Base-by-base conservation (phyloP, 2,329 filamentous ascomycete species). In the Salinomyces thailandicus region DNA sequence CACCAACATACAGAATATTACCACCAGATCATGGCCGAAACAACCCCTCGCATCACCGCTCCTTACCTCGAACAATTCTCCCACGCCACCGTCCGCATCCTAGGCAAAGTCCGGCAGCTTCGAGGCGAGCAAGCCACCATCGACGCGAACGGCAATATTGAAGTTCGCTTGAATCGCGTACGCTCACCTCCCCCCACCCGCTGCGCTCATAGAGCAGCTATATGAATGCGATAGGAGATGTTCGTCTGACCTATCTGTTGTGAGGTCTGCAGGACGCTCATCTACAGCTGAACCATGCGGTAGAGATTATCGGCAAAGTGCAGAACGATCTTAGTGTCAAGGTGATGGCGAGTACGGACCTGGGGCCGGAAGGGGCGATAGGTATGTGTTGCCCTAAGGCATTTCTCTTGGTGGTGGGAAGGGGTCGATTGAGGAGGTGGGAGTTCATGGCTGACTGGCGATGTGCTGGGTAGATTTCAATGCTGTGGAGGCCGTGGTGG, bases 71-170 rank as follows among this genome's bases (percentile, higher is more conserved):
- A 85, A 57, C 71, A 71, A 54, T 93, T 87, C 64, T 61, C 64
- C 33, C 62, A 73, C 55, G 66, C 75, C 47, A 83, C 82, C 44
- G 83, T 96, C 44, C 86, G 86, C 51, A 69, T 96, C 37, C 71
- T 93, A 4, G 91, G 91, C 52, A 86, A 81, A 52, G 86, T 96
- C 31, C 73, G 75, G 3, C 79, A 91, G 52, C 69, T 96, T 16
- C 79, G 79, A 35, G 87, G 87, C 48, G 83, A 91, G 35, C 73
- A 75, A 34, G 89, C 86, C 0, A 76, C 77, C 5, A 73, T 96
- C 18, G 85, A 94, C 39, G 80, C 85, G 5, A 80, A 69, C 2
- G 89, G 89, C 0, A 72, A 77, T 15, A 74, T 95, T 17, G 83
- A 78, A 1, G 69, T 85, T 2, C 65, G 81, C 13, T 60, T 96